Percentiles rank a stretch among this genome's conserved stretches.
Evolutionary conservation across 2,329 filamentous ascomycete species (phyloP).

Genomic region (Pseudopithomyces maydicus): DNA sequence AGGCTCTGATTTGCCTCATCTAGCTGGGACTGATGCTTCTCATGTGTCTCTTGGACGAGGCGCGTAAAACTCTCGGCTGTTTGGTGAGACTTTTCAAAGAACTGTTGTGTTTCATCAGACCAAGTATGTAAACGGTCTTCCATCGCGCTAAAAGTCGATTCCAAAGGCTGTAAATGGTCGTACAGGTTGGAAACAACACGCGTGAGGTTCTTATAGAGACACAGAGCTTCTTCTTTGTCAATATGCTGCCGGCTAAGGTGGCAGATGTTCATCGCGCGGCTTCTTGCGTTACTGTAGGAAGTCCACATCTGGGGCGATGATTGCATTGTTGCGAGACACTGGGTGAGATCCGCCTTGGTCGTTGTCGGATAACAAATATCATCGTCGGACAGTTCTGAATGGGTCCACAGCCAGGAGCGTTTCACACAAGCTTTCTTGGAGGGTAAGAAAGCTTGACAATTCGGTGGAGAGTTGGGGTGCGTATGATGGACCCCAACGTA

Average conservation of each 20-base stretch:
- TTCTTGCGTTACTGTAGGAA: slow-evolving; percentile 66
- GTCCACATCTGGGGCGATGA: slow-evolving; percentile 65
- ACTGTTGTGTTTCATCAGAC: neutral
- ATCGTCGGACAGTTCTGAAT: slow-evolving; percentile 12
- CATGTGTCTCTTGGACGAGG: neutral
- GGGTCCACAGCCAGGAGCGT: slow-evolving; percentile 28
- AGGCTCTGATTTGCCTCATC: neutral
- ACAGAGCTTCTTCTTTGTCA: slow-evolving; percentile 56
- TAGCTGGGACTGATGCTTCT: neutral
- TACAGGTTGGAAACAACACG: slow-evolving; percentile 21
- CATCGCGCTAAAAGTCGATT: neutral
- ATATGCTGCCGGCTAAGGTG: slow-evolving; percentile 63
- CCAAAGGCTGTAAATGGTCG: neutral
- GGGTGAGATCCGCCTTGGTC: slow-evolving; percentile 47
- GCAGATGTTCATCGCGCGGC: slow-evolving; percentile 67
- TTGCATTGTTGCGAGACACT: slow-evolving; percentile 61
- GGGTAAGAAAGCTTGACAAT: slow-evolving; percentile 58
- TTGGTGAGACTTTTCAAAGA: neutral
- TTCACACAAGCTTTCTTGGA: slow-evolving; percentile 39
- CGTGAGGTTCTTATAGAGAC: slow-evolving; percentile 39
- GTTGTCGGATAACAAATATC: slow-evolving; percentile 42
- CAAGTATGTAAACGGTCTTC: slow-evolving; percentile 1
- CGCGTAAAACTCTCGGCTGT: neutral
- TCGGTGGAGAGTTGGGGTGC: slow-evolving; percentile 54
- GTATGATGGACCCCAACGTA: slow-evolving; percentile 53